These are phyloP conservation scores for Blastocystis sp. DNA, from an alignment of 352 stramenopile genomes.

Conservation along the genomic window DNA sequence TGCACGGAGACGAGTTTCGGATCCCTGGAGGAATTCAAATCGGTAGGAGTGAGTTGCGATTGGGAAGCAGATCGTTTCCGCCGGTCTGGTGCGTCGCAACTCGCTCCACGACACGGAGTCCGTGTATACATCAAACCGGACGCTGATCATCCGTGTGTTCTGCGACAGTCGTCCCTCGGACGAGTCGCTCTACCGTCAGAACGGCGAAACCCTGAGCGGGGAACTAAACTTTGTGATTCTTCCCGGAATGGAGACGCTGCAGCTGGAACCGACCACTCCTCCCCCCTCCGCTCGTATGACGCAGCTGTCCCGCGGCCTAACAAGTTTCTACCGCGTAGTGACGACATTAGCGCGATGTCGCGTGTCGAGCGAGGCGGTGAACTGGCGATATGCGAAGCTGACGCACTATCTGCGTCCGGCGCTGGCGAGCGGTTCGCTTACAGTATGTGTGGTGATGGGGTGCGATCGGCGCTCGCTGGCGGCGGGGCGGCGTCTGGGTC, in stretches of 20 bases:
- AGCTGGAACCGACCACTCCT: not conserved
- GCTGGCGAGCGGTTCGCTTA: not conserved
- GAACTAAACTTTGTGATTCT: conserved; percentile 38
- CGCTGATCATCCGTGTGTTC: conserved; percentile 14
- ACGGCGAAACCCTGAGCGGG: not conserved
- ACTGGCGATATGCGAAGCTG: conserved; percentile 21
- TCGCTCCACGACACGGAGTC: not conserved
- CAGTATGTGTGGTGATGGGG: no score
- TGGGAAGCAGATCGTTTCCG: not conserved
- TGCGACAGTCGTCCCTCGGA: conserved; percentile 18
- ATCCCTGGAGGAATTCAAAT: conserved; percentile 44
- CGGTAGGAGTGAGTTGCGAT: not conserved
- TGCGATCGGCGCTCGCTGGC: no score
- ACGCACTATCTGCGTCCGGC: not conserved
- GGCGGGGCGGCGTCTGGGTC: no score
- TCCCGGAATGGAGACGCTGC: conserved; percentile 36
- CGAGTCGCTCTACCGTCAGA: not conserved
- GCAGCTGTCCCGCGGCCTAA: not conserved
- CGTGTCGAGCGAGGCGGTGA: not conserved
- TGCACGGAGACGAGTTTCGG: conserved; percentile 20
- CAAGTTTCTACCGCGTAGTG: conserved; percentile 2
- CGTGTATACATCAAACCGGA: conserved; percentile 7
- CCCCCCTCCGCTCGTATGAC: not conserved
- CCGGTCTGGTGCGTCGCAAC: conserved; percentile 8
- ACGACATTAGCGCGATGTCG: not conserved